Conservation (phyloP, 441 rosid genomes). For the Lepidium campestre region DNA sequence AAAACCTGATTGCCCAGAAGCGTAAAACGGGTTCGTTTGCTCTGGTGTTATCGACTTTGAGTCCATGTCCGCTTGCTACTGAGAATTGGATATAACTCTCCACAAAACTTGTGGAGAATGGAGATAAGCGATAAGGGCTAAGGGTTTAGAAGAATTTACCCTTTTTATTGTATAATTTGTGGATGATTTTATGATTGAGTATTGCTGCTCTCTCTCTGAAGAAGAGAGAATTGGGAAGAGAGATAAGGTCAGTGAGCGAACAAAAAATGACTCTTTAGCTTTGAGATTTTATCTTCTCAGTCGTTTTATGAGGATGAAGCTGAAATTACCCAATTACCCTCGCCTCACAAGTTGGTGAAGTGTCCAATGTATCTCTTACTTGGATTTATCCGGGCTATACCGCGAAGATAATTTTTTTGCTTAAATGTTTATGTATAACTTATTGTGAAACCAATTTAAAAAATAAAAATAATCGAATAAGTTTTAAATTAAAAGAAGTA, state of each 20-base stretch:
- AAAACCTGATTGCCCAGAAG: constrained; percentile 40
- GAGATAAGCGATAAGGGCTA: constrained; percentile 5
- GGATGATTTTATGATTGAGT: constrained; percentile 9
- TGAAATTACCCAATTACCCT: background rate
- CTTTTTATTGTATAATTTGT: background rate
- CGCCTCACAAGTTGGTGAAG: background rate
- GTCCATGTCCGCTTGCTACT: constrained; percentile 32
- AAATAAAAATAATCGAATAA: too few relatives aligned
- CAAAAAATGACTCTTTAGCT: constrained; percentile 7
- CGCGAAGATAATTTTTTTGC: too few relatives aligned
- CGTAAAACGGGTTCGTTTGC: constrained; percentile 19
- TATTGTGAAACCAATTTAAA: too few relatives aligned
- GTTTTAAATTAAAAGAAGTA: too few relatives aligned
- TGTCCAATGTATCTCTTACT: background rate
- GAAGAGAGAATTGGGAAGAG: constrained; percentile 28
- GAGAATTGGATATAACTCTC: background rate
- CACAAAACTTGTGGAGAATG: background rate
- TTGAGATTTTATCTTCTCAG: constrained; percentile 19
- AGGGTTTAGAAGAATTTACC: constrained; percentile 5
- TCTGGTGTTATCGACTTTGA: constrained; percentile 31
- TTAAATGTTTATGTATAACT: too few relatives aligned
- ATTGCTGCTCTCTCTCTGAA: constrained; percentile 13
- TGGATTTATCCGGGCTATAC: too few relatives aligned
- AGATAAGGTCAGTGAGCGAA: constrained; percentile 29
- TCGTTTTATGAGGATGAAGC: background rate